Percentiles rank a stretch among this genome's conserved stretches.
phyloP scores from a whole-genome alignment of 2,329 filamentous ascomycete genomes.

The Exserohilum turcica region DNA sequence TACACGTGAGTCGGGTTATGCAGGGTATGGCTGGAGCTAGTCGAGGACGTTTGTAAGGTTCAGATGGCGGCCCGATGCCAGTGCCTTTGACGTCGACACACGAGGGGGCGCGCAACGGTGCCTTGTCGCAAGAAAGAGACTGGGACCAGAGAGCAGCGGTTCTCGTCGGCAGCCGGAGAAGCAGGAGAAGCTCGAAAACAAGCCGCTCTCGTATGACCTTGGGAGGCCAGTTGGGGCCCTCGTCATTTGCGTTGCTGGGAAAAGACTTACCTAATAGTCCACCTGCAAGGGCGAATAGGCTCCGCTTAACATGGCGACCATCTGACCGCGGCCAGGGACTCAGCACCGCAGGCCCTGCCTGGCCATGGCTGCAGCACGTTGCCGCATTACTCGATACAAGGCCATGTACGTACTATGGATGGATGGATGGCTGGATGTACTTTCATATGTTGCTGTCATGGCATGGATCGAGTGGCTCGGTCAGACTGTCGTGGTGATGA shows the following conservation, averaged over 20 bases:
- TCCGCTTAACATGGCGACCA: slow-evolving; percentile 38
- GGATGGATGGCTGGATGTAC: slow-evolving; percentile 12
- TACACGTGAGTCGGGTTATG: slow-evolving; percentile 36
- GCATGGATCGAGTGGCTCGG: too few species aligned
- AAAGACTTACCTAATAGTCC: slow-evolving; percentile 46
- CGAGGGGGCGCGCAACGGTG: slow-evolving; percentile 1
- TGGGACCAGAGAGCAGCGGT: slow-evolving; percentile 15
- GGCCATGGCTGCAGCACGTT: slow-evolving; percentile 28
- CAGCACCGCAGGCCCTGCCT: slow-evolving; percentile 16
- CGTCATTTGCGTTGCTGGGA: slow-evolving; percentile 35
- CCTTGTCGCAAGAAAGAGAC: too few species aligned
- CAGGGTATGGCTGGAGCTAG: slow-evolving; percentile 25
- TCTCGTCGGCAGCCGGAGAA: slow-evolving; percentile 33
- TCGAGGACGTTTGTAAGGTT: slow-evolving; percentile 6
- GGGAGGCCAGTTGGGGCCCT: slow-evolving; percentile 24
- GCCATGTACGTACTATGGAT: slow-evolving; percentile 4
- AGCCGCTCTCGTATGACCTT: slow-evolving; percentile 35
- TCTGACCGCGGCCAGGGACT: slow-evolving; percentile 29
- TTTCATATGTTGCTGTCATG: too few species aligned
- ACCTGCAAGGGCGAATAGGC: slow-evolving; percentile 37
- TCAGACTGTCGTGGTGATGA: too few species aligned
- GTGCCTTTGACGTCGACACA: slow-evolving; percentile 13
- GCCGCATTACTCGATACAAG: slow-evolving; percentile 17
- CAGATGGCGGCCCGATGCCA: slow-evolving; percentile 9
- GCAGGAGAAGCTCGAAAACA: slow-evolving; percentile 38